Evolutionary conservation across 805 yeast genomes (phyloP), one percentile per base, ranked within the genome.

Genomic region (Candida golubevii): DNA sequence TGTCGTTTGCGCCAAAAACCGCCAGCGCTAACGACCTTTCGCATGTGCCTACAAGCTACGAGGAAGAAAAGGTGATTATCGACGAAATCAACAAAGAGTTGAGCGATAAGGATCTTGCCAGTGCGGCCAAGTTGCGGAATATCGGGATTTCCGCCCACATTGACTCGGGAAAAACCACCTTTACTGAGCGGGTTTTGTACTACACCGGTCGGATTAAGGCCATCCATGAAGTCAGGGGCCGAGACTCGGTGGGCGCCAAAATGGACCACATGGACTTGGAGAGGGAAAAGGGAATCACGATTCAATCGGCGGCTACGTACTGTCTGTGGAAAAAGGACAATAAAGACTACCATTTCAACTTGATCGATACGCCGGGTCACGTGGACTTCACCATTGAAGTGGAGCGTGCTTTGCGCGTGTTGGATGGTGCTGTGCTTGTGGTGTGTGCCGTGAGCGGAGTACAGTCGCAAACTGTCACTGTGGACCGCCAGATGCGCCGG

Each of bases 211-310:
- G 99, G 62, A 93, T 93, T 66, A 88, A 90, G 62, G 95, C 96
- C 27, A 91, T 90, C 59, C 98, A 90, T 61, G 98, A 90, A 67
- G 97, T 87, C 37, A 78, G 99, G 65, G 99, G 99, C 38, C 81
- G 93, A 59, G 99, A 93, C 65, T 83, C 89, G 54, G 98, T 93
- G 46, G 99, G 99, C 49, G 99, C 99, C 45, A 93, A 90, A 71
- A 93, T 93, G 99, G 99, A 93, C 67, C 91, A 90, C 49, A 93
- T 93, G 99, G 99, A 93, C 57, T 76, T 93, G 55, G 99, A 93
- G 70, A 82, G 99, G 64, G 99, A 93, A 67, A 93, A 93, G 65
- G 99, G 99, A 67, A 93, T 93, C 61, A 93, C 99, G 41, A 93
- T 93, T 63, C 99, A 93, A 70, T 88, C 97, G 48, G 99, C 99